These are phyloP conservation scores for Nannochloropsis salina DNA, from an alignment of 108 stramenopile species.

Conservation along the genomic window DNA sequence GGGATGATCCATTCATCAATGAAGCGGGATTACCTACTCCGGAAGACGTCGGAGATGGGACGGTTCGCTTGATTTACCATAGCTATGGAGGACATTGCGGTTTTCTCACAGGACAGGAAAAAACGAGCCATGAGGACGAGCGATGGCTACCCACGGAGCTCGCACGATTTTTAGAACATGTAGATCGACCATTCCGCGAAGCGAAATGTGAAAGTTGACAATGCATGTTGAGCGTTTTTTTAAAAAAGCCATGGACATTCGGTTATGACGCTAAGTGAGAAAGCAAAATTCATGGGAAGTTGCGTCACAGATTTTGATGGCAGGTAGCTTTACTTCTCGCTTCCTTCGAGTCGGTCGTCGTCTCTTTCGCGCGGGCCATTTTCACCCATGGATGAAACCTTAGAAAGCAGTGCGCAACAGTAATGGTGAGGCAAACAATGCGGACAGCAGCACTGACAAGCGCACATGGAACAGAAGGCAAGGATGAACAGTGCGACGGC, in stretches of 20 bases:
- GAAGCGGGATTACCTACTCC: conserved; percentile 24
- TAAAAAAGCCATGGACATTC: no score
- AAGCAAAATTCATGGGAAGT: no score
- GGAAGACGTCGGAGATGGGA: conserved; percentile 32
- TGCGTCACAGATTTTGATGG: no score
- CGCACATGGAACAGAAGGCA: background rate
- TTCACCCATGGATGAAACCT: no score
- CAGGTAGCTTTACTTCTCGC: no score
- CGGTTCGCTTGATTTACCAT: conserved; percentile 41
- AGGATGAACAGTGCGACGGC: conserved; percentile 11
- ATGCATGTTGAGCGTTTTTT: no score
- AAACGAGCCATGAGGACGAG: conserved; percentile 10
- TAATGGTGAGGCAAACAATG: background rate
- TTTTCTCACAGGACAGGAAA: conserved; percentile 17
- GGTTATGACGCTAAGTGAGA: no score
- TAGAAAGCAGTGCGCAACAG: no score
- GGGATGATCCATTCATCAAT: conserved; percentile 43
- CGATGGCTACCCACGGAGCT: conserved; percentile 43
- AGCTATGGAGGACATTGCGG: conserved; percentile 43
- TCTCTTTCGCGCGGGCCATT: no score
- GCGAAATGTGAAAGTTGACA: background rate
- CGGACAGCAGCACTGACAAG: conserved; percentile 16
- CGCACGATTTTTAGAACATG: conserved; percentile 34
- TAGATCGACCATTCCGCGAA: conserved; percentile 25
- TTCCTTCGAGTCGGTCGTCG: no score